Evolutionary conservation across 164 flowering plant species (phyloP).

Genomic region (Vitis vinifera): ASM3070453v1 NC_081815.1:4750001-4750500

Average conservation of each 20-base stretch:
- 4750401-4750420: not conserved
- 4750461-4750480: too few species aligned
- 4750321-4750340: not conserved
- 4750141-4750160: constrained; percentile 89
- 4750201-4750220: constrained; percentile 97
- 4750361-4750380: not conserved
- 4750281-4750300: not conserved
- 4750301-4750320: not conserved
- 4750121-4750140: constrained; percentile 74
- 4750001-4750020: not conserved
- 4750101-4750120: constrained; percentile 46
- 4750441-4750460: too few species aligned
- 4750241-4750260: constrained; percentile 29
- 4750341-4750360: not conserved
- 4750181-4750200: constrained; percentile 99
- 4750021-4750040: not conserved
- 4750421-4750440: not conserved
- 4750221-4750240: constrained; percentile 81
- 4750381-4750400: not conserved
- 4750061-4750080: not conserved
- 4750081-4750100: not conserved
- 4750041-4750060: not conserved
- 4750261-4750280: not conserved
- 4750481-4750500: too few species aligned
- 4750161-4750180: constrained; percentile 98